These are phyloP conservation scores for Fusarium haematococcum DNA, from an alignment of 2,329 filamentous ascomycete genomes.

Conservation along the genomic window DNA sequence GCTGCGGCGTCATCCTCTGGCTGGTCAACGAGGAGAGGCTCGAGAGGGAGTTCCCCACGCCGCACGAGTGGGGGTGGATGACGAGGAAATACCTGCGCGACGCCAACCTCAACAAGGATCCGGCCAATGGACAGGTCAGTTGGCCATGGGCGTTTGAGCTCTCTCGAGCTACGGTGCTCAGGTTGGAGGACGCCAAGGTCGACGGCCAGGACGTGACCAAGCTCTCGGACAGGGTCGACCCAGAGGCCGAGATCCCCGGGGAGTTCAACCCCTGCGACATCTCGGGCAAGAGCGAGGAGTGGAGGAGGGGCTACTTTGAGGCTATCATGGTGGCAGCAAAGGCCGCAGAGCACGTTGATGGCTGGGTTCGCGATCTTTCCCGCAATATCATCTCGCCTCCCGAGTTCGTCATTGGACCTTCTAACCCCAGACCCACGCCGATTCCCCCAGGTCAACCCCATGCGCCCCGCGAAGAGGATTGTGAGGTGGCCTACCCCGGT, in stretches of 20 bases:
- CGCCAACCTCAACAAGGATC: constrained; percentile 69
- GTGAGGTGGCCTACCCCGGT: constrained; percentile 73
- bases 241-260: constrained; percentile 74
- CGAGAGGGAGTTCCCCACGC: constrained; percentile 83
- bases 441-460: constrained; percentile 72
- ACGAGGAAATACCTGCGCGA: constrained; percentile 76
- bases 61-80: constrained; percentile 81
- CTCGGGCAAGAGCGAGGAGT: constrained; percentile 80
- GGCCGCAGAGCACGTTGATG: constrained; percentile 84
- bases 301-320: constrained; percentile 88
- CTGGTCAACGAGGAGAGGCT: constrained; percentile 78
- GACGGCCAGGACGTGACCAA: constrained; percentile 76
- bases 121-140: constrained; percentile 66
- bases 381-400: constrained; percentile 76
- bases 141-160: constrained; percentile 76
- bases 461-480: constrained; percentile 80
- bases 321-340: constrained; percentile 81
- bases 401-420: constrained; percentile 82
- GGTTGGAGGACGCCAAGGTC: constrained; percentile 75
- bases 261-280: constrained; percentile 76
- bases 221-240: constrained; percentile 71
- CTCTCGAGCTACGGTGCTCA: constrained; percentile 68
- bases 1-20: constrained; percentile 67
- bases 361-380: constrained; percentile 78
- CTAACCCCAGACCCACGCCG: constrained; percentile 83